phyloP scores from a whole-genome alignment of 768 basidiomycete genomes.

The Hirschioporus abietinus region DNA sequence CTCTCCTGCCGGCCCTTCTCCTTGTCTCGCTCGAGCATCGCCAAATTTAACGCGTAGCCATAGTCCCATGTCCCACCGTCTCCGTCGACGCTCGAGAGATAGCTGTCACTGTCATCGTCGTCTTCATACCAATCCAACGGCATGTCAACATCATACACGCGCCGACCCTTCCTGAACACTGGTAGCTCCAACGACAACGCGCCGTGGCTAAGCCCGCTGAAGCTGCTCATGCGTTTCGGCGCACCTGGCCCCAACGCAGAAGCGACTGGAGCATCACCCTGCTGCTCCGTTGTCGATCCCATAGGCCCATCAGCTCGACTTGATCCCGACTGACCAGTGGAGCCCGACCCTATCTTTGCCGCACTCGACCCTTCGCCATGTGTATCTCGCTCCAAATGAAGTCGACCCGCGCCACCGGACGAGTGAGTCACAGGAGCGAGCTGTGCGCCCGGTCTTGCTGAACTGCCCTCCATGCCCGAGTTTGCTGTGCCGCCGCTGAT shows the following conservation, averaged over 20 bases:
- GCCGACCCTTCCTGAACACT: background rate
- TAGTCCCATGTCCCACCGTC: background rate
- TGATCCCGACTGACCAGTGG: background rate
- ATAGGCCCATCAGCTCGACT: background rate
- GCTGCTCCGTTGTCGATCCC: background rate
- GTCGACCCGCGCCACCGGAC: background rate
- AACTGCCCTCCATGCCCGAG: background rate
- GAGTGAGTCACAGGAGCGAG: background rate
- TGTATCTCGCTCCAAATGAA: background rate
- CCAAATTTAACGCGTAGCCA: background rate
- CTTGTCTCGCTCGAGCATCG: background rate
- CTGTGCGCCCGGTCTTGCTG: background rate
- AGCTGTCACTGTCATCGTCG: background rate
- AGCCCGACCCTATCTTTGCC: background rate
- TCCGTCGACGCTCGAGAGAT: background rate
- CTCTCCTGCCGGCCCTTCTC: background rate
- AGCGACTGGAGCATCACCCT: background rate
- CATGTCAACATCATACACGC: background rate
- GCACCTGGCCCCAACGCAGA: background rate
- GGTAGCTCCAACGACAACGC: background rate
- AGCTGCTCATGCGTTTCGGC: background rate
- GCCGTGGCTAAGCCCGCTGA: background rate
- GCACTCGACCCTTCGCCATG: background rate
- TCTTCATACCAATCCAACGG: background rate
- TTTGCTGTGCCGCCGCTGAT: background rate